phyloP scores from a whole-genome alignment of 2,329 filamentous ascomycete genomes.

The Phyllosticta paracitricarpa region DNA sequence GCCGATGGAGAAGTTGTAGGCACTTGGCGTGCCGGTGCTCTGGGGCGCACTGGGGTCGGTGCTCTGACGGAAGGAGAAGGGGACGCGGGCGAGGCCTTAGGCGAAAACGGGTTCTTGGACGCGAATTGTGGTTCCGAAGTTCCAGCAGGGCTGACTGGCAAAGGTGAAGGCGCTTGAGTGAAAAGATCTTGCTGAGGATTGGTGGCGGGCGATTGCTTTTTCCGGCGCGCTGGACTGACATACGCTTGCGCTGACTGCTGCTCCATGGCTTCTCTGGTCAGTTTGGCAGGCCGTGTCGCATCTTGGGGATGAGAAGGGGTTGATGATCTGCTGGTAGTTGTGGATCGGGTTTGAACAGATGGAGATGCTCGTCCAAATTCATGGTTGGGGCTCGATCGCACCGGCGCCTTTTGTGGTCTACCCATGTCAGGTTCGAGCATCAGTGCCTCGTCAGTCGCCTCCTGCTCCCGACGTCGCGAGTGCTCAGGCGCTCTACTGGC shows the following conservation, averaged over 20 bases:
- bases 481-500: slow-evolving; percentile 12
- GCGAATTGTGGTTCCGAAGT: slow-evolving; percentile 25
- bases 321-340: slow-evolving; percentile 13
- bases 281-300: slow-evolving; percentile 28
- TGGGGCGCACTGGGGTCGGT: slow-evolving; percentile 34
- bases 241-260: slow-evolving; percentile 77
- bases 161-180: slow-evolving; percentile 45
- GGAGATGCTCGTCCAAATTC: neutral
- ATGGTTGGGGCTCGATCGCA: neutral
- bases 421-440: slow-evolving; percentile 62
- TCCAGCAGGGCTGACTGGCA: slow-evolving; percentile 15
- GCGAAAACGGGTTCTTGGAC: slow-evolving; percentile 31
- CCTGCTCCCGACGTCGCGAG: slow-evolving; percentile 6
- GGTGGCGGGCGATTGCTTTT: slow-evolving; percentile 48
- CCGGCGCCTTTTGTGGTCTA: slow-evolving; percentile 37
- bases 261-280: slow-evolving; percentile 65
- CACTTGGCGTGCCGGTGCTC: slow-evolving; percentile 46
- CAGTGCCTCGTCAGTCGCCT: slow-evolving; percentile 50
- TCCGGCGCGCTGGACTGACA: slow-evolving; percentile 74
- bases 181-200: slow-evolving; percentile 33
- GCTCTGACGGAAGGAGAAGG: slow-evolving; percentile 12
- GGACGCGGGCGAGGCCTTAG: slow-evolving; percentile 19
- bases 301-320: neutral
- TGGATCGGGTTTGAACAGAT: neutral
- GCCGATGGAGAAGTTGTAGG: slow-evolving; percentile 60